phyloP scores from a whole-genome alignment of 2,329 filamentous ascomycete species.

The Fusarium nanum region DNA sequence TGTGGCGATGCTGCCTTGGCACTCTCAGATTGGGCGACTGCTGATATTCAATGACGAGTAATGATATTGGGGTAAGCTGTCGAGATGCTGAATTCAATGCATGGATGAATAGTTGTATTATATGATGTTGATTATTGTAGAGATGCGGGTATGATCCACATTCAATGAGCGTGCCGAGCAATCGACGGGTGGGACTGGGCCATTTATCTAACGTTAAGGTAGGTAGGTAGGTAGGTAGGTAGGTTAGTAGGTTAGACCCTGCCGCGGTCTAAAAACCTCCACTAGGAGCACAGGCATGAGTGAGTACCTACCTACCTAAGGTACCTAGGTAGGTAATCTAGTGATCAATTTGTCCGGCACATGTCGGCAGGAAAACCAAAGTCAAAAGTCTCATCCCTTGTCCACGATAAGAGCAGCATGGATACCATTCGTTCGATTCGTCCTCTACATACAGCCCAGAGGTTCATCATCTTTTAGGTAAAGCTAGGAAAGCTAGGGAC shows the following conservation, averaged over 20 bases:
- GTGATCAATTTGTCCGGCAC: not conserved
- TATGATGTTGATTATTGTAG: constrained; percentile 1
- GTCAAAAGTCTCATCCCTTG: not conserved
- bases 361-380: not conserved
- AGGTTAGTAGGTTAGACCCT: not conserved
- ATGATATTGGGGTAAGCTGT: not conserved
- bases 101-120: not conserved
- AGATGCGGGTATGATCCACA: constrained; percentile 28
- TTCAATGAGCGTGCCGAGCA: constrained; percentile 18
- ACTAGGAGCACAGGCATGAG: not conserved
- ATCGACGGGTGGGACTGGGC: constrained; percentile 21
- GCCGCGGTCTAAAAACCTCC: constrained; percentile 5
- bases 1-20: constrained; percentile 26
- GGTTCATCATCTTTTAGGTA: not conserved
- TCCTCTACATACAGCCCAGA: not conserved
- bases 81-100: not conserved
- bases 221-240: no score
- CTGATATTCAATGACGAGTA: constrained; percentile 1
- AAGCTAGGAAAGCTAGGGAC: not conserved
- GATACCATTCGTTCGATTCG: not conserved
- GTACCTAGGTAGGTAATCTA: no score
- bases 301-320: not conserved
- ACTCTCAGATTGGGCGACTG: not conserved
- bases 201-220: constrained; percentile 15
- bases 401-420: not conserved